phyloP scores from a whole-genome alignment of 2,329 filamentous ascomycete genomes.

The Diplocarpon rosae region DNA sequence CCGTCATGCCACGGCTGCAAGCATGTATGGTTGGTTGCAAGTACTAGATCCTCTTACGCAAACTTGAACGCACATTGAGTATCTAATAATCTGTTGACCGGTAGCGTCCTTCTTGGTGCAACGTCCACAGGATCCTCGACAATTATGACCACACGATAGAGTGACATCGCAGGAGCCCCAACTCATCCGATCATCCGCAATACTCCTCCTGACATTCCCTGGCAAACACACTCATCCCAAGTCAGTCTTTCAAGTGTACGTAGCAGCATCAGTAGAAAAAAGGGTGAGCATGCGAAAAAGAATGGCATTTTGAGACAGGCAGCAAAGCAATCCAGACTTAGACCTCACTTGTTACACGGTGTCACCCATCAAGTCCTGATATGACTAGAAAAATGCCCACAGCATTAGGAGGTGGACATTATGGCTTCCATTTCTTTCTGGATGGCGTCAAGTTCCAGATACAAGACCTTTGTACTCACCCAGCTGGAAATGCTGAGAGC shows the following conservation, averaged over 20 bases:
- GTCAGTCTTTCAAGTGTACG: no score
- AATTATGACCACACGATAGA: no score
- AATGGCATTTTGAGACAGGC: no score
- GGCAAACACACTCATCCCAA: no score
- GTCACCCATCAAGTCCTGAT: no score
- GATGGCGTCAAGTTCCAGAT: conserved; percentile 11
- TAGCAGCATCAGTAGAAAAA: no score
- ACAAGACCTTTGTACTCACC: conserved; percentile 14
- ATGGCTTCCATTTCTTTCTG: conserved; percentile 12
- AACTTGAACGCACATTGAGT: conserved; percentile 35
- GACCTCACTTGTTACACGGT: no score
- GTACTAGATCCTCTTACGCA: conserved; percentile 34
- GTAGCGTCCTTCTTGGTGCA: not conserved
- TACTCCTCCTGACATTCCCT: no score
- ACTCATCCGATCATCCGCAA: no score
- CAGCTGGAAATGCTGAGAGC: conserved; percentile 9
- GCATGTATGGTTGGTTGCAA: conserved; percentile 51
- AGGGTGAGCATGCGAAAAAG: no score
- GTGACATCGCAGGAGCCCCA: conserved; percentile 1
- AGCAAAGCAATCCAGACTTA: no score
- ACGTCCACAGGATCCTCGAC: not conserved
- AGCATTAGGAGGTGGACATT: not conserved
- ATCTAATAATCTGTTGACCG: conserved; percentile 25
- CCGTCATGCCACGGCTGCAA: conserved; percentile 2
- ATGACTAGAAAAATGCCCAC: not conserved